phyloP scores from a whole-genome alignment of 1,284 basidiomycete genomes.

The Cutaneotrichosporon sp. region DNA sequence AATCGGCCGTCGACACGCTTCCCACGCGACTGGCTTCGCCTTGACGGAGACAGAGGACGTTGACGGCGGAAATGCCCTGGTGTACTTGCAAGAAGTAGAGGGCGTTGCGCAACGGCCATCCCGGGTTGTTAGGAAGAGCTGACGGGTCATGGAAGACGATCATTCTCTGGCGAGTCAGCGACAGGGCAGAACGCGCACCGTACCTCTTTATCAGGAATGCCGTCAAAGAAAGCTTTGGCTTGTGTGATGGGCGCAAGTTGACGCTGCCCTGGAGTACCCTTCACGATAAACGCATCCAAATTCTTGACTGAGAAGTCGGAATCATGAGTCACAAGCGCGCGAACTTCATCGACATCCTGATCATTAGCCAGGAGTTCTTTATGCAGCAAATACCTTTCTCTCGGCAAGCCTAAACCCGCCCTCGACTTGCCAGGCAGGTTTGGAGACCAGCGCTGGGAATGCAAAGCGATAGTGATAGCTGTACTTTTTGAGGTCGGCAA shows the following conservation, averaged over 20 bases:
- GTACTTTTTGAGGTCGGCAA: slow-evolving; percentile 97
- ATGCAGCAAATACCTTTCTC: slow-evolving; percentile 22
- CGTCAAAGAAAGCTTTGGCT: slow-evolving; percentile 61
- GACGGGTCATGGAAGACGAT: slow-evolving; percentile 87
- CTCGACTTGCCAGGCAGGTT: slow-evolving; percentile 79
- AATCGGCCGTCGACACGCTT: slow-evolving; percentile 6
- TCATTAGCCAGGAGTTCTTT: background rate
- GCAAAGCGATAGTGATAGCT: slow-evolving; percentile 98
- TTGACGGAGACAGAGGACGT: slow-evolving; percentile 71
- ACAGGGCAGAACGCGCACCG: slow-evolving; percentile 4
- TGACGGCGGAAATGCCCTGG: slow-evolving; percentile 60
- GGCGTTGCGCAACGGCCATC: slow-evolving; percentile 92
- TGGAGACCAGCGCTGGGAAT: slow-evolving; percentile 84
- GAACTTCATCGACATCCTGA: slow-evolving; percentile 38
- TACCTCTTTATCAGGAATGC: slow-evolving; percentile 51
- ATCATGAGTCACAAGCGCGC: background rate
- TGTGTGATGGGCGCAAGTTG: slow-evolving; percentile 60
- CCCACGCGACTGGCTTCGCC: slow-evolving; percentile 33
- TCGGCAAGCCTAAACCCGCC: slow-evolving; percentile 18
- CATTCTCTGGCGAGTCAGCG: slow-evolving; percentile 56
- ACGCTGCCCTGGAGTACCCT: slow-evolving; percentile 31
- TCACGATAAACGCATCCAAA: slow-evolving; percentile 28
- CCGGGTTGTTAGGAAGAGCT: slow-evolving; percentile 70
- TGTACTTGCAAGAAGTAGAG: slow-evolving; percentile 69
- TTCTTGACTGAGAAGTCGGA: background rate